Evolutionary conservation across 192 early-diverging fungal species (phyloP), one percentile per base, ranked within the genome.

Genomic region (Cladochytrium replicatum): DNA sequence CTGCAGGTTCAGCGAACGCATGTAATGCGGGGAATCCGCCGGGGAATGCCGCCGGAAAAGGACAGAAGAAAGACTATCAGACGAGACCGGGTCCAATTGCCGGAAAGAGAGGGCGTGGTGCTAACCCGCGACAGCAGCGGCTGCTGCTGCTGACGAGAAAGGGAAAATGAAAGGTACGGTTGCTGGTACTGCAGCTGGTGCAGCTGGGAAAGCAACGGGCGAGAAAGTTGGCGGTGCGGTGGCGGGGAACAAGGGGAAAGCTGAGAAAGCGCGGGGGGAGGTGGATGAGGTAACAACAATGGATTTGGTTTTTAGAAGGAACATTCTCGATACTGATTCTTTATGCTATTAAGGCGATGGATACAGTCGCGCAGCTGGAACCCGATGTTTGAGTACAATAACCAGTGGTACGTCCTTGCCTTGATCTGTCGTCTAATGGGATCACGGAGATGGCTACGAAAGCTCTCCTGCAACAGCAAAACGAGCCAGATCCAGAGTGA

Each of bases 301-400:
- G 26, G 3, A 19, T 5, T 22, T 13, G 3, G 3, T n/a, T n/a
- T 32, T 21, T 30, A 45, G 24, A 3, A 2, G 29, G 6, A 13
- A 23, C 29, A 3, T 30, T 48, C n/a, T n/a, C n/a, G n/a, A n/a
- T n/a, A n/a, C n/a, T n/a, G n/a, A n/a, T n/a, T n/a, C n/a, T 22
- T 8, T 43, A 17, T 43, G 13, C 42, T 11, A 7, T 43, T 43
- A 7, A 22, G 6, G 7, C 9, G 7, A 6, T 43, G 38, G 41
- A 50, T 54, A 48, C 5, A 47, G 15, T 51, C 25, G 6, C n/a
- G 46, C 13, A 48, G 21, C 46, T 50, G 3, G 74, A 76, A 37
- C 69, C n/a, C 74, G 38, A 66, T 72, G 56, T 76, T 76, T 52
- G 74, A 76, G 48, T 48, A 59, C 40, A 69, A 72, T 46, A 64